These are phyloP conservation scores for Lachancea thermotolerans DNA, from an alignment of 805 yeast genomes.

Conservation along the genomic window DNA sequence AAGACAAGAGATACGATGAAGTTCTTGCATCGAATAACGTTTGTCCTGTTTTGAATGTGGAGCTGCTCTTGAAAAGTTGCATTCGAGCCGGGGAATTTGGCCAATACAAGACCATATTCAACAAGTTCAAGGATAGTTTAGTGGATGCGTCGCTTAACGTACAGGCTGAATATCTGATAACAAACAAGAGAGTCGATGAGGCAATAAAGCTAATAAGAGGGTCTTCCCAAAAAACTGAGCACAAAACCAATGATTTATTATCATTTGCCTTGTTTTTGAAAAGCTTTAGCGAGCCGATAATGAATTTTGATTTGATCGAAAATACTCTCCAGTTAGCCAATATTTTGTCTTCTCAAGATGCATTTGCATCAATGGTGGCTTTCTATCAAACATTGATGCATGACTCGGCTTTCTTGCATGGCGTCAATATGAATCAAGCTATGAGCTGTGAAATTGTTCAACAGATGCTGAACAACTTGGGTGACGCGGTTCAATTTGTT, in stretches of 20 bases:
- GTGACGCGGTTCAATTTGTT: conserved; percentile 18
- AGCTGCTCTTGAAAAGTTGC: conserved; percentile 21
- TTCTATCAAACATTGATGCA: conserved; percentile 7
- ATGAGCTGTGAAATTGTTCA: conserved; percentile 12
- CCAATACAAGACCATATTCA: conserved; percentile 13
- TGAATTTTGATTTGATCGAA: conserved; percentile 14
- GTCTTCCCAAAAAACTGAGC: conserved; percentile 9
- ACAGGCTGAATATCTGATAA: conserved; percentile 22
- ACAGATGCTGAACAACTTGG: conserved; percentile 26
- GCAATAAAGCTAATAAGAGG: conserved; percentile 15
- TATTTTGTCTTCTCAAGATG: conserved; percentile 19
- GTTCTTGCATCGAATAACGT: conserved; percentile 20
- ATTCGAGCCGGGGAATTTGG: conserved; percentile 22
- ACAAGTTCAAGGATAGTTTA: conserved; percentile 15
- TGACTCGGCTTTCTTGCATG: not conserved
- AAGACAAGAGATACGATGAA: conserved; percentile 11
- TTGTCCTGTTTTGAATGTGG: conserved; percentile 23
- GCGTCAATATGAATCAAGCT: conserved; percentile 1
- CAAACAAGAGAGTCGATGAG: conserved; percentile 17
- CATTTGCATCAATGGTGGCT: conserved; percentile 16
- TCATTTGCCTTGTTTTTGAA: conserved; percentile 22
- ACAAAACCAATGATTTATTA: conserved; percentile 19
- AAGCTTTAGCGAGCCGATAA: conserved; percentile 14
- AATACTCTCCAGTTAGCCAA: conserved; percentile 27
- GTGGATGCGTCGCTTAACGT: conserved; percentile 11